Evolutionary conservation across 495 filamentous ascomycete genomes (phyloP), one percentile per base, ranked within the genome.

Genomic region (Penicillium arizonense): DNA sequence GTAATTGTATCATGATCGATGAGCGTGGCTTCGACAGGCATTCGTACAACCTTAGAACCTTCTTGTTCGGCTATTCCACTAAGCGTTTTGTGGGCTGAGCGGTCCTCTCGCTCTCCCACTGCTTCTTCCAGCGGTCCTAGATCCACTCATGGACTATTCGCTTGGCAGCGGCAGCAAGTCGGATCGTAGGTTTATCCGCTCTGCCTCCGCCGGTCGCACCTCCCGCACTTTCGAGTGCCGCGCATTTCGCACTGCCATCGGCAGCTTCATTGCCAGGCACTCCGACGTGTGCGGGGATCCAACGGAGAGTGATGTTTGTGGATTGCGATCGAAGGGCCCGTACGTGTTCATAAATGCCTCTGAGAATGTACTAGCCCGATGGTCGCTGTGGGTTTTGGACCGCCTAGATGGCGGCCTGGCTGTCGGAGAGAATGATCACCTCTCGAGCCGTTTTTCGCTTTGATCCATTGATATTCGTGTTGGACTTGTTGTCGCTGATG

Each of bases 211-310:
- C 21, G 40, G 40, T 42, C 21, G 21, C 40, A 26, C 8, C 23
- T 26, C 8, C 35, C 14, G 35, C 13, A 37, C 12, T n/a, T n/a
- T n/a, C 4, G 35, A 37, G 10, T 3, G 14, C 35, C 12, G 35
- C 35, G 5, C 2, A 9, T 30, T 30, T 30, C 28, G 28, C 28
- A 10, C 5, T 30, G 9, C 28, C 9, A 41, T 71, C 61, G 7
- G 62, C 59, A 0, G 43, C 52, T 55, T 68, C 53, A 46, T 70
- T 68, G 13, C 61, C 62, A 50, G 45, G 50, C 14, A 65, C 53
- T 32, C 59, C 56, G 14, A 55, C 45, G 32, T 71, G 59, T 55
- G 57, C 63, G 35, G 57, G 61, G 47, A 68, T 58, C 58, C 47
- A 62, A 10, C 47, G 36, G 36, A 30, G 28, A 5, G 28, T 30